Evolutionary conservation across 164 flowering plant species (phyloP).

Genomic region (Protea cynaroides): DNA sequence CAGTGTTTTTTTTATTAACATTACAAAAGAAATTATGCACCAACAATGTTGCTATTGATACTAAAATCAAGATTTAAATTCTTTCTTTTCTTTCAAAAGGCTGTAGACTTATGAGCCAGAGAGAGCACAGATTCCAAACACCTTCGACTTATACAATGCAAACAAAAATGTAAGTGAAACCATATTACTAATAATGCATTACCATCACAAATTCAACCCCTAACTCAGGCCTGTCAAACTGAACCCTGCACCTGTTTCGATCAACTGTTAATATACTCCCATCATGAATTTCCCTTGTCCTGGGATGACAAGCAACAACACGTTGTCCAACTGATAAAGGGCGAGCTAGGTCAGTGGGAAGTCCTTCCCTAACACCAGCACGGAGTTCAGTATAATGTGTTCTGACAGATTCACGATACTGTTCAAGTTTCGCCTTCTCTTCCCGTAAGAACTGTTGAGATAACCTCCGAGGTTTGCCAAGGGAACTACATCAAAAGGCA

Average conservation of each 20-base stretch:
- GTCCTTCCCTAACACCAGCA: conserved; percentile 66
- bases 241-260: conserved; percentile 73
- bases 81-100: background rate
- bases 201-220: conserved; percentile 94
- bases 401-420: conserved; percentile 85
- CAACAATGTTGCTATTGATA: too few species aligned
- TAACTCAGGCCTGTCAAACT: conserved; percentile 76
- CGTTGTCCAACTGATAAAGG: conserved; percentile 90
- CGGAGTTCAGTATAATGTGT: conserved; percentile 80
- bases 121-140: background rate
- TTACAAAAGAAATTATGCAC: too few species aligned
- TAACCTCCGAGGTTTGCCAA: conserved; percentile 91
- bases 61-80: too few species aligned
- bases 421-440: conserved; percentile 82
- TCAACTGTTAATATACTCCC: conserved; percentile 87
- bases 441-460: conserved; percentile 73
- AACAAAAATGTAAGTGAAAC: too few species aligned
- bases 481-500: conserved; percentile 58
- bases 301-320: conserved; percentile 87
- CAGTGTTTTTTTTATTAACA: background rate
- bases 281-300: conserved; percentile 82
- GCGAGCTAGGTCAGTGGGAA: conserved; percentile 80
- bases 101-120: background rate
- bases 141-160: background rate
- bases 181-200: conserved; percentile 10